Percentiles rank a stretch among this genome's conserved stretches.
Conservation (phyloP, 768 basidiomycete species). For the Hirschioporus abietinus region DNA sequence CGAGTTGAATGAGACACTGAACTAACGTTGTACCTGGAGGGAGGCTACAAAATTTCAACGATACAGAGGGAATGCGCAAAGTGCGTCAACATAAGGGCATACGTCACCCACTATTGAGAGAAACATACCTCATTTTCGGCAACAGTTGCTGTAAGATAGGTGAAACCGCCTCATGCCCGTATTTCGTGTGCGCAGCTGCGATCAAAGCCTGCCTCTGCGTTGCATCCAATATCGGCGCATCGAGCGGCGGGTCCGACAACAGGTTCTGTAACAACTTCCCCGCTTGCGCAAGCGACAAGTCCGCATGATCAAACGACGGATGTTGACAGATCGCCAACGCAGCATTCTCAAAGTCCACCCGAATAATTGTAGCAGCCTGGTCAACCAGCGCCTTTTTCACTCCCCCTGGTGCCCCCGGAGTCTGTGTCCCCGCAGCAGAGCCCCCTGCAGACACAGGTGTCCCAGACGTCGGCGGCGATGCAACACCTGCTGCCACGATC, state of each 20-base stretch:
- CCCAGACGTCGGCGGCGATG: not conserved
- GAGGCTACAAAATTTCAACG: constrained; percentile 39
- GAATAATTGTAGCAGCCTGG: constrained; percentile 64
- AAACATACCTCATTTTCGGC: constrained; percentile 63
- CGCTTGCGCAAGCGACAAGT: constrained; percentile 68
- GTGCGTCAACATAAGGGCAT: not conserved
- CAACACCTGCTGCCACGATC: constrained; percentile 42
- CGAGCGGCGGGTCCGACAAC: constrained; percentile 62
- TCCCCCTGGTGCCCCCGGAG: constrained; percentile 35
- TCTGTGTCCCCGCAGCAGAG: not conserved
- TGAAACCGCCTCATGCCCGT: constrained; percentile 68
- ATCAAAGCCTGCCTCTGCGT: constrained; percentile 73
- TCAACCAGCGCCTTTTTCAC: constrained; percentile 51
- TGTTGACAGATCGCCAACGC: constrained; percentile 70
- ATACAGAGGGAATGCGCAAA: constrained; percentile 15
- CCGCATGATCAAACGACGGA: constrained; percentile 77
- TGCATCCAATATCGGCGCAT: constrained; percentile 66
- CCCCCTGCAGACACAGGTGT: not conserved
- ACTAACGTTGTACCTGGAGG: constrained; percentile 63
- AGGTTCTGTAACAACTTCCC: constrained; percentile 78
- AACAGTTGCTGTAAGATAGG: constrained; percentile 74
- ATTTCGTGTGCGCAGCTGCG: constrained; percentile 70
- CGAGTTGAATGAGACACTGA: constrained; percentile 71
- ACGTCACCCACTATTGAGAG: constrained; percentile 8
- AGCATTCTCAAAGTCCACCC: constrained; percentile 75